phyloP scores from a whole-genome alignment of 2,329 filamentous ascomycete genomes.

The Davidsoniella virescens region DNA sequence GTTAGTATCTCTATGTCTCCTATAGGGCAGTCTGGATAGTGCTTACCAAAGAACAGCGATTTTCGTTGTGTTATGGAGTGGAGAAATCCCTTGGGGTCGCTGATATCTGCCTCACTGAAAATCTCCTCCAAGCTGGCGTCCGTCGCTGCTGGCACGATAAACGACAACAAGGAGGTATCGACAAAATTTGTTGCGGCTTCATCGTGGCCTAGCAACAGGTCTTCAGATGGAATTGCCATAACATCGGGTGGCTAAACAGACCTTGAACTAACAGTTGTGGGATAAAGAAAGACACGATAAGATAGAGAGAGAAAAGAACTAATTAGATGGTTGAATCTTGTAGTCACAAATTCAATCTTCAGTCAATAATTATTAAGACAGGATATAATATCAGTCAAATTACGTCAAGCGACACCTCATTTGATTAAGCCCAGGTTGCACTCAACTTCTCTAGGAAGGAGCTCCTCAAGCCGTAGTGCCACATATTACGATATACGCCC shows the following conservation, averaged over 20 bases:
- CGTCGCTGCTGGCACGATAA: slow-evolving; percentile 42
- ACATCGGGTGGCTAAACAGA: background rate
- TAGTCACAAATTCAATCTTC: too few relatives aligned
- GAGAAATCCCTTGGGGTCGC: slow-evolving; percentile 31
- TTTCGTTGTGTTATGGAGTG: slow-evolving; percentile 45
- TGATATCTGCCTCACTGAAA: slow-evolving; percentile 24
- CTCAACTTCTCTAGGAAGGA: background rate
- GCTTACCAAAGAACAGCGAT: slow-evolving; percentile 53
- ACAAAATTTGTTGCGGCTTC: slow-evolving; percentile 30
- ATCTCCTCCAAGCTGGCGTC: slow-evolving; percentile 36
- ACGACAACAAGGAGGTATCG: slow-evolving; percentile 42
- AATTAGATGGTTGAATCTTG: too few relatives aligned
- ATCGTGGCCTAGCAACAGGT: slow-evolving; percentile 16
- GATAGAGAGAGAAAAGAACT: background rate
- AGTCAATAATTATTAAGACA: too few relatives aligned
- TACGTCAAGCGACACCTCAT: too few relatives aligned
- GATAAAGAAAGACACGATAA: background rate
- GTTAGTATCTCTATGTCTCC: background rate
- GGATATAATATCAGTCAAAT: too few relatives aligned
- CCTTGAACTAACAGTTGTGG: background rate
- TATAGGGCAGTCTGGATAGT: slow-evolving; percentile 16
- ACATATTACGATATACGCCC: background rate
- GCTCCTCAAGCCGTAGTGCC: too few relatives aligned
- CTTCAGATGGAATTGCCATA: slow-evolving; percentile 19
- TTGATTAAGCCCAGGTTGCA: too few relatives aligned